Evolutionary conservation across 2,329 filamentous ascomycete genomes (phyloP).

Genomic region (Diplodia sapinea): DNA sequence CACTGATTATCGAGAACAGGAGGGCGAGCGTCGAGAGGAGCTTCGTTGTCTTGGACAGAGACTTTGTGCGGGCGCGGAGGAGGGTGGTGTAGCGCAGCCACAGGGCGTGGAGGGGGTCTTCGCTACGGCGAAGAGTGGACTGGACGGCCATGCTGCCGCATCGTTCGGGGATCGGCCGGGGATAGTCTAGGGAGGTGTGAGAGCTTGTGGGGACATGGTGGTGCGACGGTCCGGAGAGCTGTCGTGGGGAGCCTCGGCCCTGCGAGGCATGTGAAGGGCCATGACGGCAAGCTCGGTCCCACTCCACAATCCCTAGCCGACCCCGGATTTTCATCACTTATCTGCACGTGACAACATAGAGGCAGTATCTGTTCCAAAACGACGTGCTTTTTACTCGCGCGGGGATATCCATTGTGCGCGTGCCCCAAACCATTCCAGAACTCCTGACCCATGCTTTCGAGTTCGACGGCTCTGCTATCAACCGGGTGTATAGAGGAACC

Average conservation of each 20-base stretch:
- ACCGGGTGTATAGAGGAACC: no score
- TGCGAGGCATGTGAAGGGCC: slow-evolving; percentile 21
- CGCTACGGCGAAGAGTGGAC: slow-evolving; percentile 70
- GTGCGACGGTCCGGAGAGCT: background rate
- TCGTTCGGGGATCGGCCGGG: slow-evolving; percentile 20
- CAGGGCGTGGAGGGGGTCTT: slow-evolving; percentile 54
- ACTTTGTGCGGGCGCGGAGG: slow-evolving; percentile 60
- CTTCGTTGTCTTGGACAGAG: slow-evolving; percentile 72
- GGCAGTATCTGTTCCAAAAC: background rate
- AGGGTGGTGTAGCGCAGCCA: slow-evolving; percentile 57
- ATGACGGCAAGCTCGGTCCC: slow-evolving; percentile 21
- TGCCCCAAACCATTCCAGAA: slow-evolving; percentile 5
- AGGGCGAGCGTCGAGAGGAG: slow-evolving; percentile 79
- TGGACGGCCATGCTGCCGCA: slow-evolving; percentile 74
- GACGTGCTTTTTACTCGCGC: slow-evolving; percentile 17
- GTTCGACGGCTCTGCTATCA: background rate
- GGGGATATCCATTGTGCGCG: slow-evolving; percentile 4
- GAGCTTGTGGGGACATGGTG: slow-evolving; percentile 16
- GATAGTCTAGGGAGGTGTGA: slow-evolving; percentile 4
- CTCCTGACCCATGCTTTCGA: slow-evolving; percentile 15
- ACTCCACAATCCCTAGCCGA: background rate
- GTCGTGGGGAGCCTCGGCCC: slow-evolving; percentile 22
- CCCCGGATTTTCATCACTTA: slow-evolving; percentile 28
- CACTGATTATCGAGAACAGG: slow-evolving; percentile 76
- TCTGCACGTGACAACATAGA: slow-evolving; percentile 1